A percentile compares a stretch with the other conserved stretches of the same genome.
phyloP scores from a whole-genome alignment of 202 grass and related monocot genomes.

The Alloteropsis angusta region DNA sequence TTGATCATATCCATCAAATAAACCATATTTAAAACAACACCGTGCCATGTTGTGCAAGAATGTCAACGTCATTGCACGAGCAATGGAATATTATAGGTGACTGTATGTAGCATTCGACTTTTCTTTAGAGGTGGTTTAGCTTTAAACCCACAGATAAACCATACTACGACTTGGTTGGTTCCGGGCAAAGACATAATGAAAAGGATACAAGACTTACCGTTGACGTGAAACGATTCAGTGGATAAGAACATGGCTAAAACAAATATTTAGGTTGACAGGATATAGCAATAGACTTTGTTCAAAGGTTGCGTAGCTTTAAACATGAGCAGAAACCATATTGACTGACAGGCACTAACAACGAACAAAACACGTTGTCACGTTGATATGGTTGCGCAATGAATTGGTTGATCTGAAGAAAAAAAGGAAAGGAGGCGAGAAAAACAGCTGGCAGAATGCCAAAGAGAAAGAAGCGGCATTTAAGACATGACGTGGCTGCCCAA shows the following conservation, averaged over 20 bases:
- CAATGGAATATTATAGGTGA: neutral
- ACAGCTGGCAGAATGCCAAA: neutral
- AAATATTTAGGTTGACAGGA: neutral
- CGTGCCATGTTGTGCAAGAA: neutral
- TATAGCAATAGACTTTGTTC: neutral
- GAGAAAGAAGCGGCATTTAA: neutral
- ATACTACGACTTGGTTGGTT: neutral
- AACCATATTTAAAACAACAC: neutral
- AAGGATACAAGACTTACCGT: neutral
- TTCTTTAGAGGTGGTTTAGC: neutral
- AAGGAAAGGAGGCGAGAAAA: neutral
- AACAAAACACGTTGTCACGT: neutral
- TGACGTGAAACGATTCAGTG: neutral
- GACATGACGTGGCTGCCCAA: neutral
- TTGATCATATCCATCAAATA: neutral
- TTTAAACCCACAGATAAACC: neutral
- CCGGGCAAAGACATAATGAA: neutral
- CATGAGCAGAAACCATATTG: neutral
- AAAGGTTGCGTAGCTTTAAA: neutral
- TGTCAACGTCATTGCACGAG: neutral
- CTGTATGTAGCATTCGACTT: conserved; percentile 11
- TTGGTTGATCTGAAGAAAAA: neutral
- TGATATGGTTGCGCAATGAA: neutral
- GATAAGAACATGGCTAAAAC: neutral
- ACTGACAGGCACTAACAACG: neutral